Base-by-base conservation (phyloP, 352 stramenopile genomes). In the Globisporangium mamillatum region DNA sequence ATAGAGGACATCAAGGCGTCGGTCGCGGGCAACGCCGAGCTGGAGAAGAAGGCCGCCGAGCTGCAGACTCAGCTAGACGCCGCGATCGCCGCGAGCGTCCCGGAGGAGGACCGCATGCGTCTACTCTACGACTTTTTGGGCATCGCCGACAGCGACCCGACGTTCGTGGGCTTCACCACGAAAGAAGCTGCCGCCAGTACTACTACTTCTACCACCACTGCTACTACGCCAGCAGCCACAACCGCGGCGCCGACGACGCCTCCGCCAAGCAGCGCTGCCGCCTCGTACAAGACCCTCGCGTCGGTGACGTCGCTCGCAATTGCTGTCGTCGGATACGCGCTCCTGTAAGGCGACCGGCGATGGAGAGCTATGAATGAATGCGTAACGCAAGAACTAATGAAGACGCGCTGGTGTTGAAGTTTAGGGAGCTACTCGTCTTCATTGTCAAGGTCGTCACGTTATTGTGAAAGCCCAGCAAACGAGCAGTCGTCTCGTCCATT, bases 21-120 rank as follows among this genome's bases (percentile, higher is more conserved):
- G n/a, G 63, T 63, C 18, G 54, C 54, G 1, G 63, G 63, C 38
- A 68, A 63, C 54, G n/a, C 54, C 6, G 27, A 48, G 36, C 25
- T 68, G 36, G 48, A 44, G 32, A 18, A 50, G 22, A 53, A 60
- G 8, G 63, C 55, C 7, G 63, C 12, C 25, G 38, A 63, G 63
- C 55, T 68, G 22, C 24, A 68, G 54, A 25, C 22, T 10, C 10
- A 59, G n/a, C 38, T 68, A 7, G 63, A 62, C 54, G 54, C 63
- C 16, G 63, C 63, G 18, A 25, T 68, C 36, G 54, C 25, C 55
- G 22, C 54, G 10, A 54, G 63, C 20, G 55, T 53, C 54, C 57
- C 53, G 9, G 63, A 68, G 54, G 54, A 60, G 22, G 63, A 68
- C 54, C 63, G 54, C 63, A 68, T 68, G 63, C 54, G 41, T 14